A percentile compares a stretch with the other conserved stretches of the same genome.
Conservation (phyloP, 306 rosid genomes). For the Prunus padus region DNA sequence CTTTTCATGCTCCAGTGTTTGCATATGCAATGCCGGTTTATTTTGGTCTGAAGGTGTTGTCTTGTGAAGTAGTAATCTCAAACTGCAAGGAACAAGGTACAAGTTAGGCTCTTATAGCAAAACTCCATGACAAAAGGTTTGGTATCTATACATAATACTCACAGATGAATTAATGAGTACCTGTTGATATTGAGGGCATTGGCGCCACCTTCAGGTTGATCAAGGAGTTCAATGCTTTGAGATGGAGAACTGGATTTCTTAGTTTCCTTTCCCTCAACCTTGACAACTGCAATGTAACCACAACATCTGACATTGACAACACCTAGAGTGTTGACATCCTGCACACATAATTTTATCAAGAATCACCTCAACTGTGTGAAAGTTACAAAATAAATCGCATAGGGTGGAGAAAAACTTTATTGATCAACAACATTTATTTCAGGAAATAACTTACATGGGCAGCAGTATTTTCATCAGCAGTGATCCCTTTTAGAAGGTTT, state of each 20-base stretch:
- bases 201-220: slow-evolving; percentile 94
- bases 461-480: slow-evolving; percentile 97
- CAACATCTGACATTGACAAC: slow-evolving; percentile 79
- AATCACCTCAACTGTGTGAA: slow-evolving; percentile 19
- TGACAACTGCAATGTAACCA: slow-evolving; percentile 73
- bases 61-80: slow-evolving; percentile 82
- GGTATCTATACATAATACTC: not conserved
- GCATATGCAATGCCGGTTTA: slow-evolving; percentile 41
- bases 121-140: not conserved
- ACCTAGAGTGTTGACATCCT: slow-evolving; percentile 84
- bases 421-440: slow-evolving; percentile 22
- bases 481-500: slow-evolving; percentile 89
- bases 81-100: slow-evolving; percentile 48
- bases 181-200: slow-evolving; percentile 90
- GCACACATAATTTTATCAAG: slow-evolving; percentile 40
- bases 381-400: slow-evolving; percentile 3
- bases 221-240: slow-evolving; percentile 60
- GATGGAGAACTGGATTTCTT: slow-evolving; percentile 45
- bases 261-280: slow-evolving; percentile 58
- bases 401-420: slow-evolving; percentile 1
- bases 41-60: slow-evolving; percentile 54
- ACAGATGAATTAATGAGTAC: slow-evolving; percentile 34
- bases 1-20: slow-evolving; percentile 58
- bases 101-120: slow-evolving; percentile 18
- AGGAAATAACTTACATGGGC: slow-evolving; percentile 73